phyloP scores from a whole-genome alignment of 2,329 filamentous ascomycete species.

The Aspergillus sp. region DNA sequence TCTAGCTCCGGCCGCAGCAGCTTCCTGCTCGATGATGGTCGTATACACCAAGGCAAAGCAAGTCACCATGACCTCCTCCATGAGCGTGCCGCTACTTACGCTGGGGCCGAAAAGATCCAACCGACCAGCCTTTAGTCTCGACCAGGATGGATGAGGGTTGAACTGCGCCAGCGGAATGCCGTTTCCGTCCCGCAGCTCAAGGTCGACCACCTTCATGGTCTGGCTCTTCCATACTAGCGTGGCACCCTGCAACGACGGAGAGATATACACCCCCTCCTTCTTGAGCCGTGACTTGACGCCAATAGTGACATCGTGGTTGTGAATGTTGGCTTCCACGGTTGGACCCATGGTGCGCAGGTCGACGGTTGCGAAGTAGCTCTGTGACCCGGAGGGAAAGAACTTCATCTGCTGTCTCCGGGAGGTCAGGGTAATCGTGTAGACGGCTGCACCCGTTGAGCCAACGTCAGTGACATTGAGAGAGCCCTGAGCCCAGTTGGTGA shows the following conservation, averaged over 20 bases:
- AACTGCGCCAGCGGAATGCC: slow-evolving; percentile 8
- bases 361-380: not conserved
- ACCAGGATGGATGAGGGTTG: slow-evolving; percentile 8
- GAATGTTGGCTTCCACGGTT: not conserved
- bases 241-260: slow-evolving; percentile 1
- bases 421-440: not conserved
- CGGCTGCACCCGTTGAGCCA: not conserved
- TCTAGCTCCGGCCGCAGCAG: not conserved
- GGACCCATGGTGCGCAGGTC: not conserved
- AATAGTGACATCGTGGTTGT: slow-evolving; percentile 2
- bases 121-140: slow-evolving; percentile 4
- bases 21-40: slow-evolving; percentile 4
- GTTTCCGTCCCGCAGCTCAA: slow-evolving; percentile 17
- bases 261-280: slow-evolving; percentile 2
- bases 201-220: slow-evolving; percentile 11
- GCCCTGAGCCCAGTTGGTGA: slow-evolving; percentile 4
- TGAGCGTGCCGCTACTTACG: not conserved
- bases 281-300: slow-evolving; percentile 2
- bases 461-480: not conserved
- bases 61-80: slow-evolving; percentile 18
- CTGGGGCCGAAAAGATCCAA: slow-evolving; percentile 13
- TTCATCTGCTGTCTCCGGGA: not conserved
- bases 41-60: slow-evolving; percentile 10
- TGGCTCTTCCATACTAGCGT: slow-evolving; percentile 10
- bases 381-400: not conserved